Percentiles rank a stretch among this genome's conserved stretches.
phyloP scores from a whole-genome alignment of 1,139 yeast genomes.

The Geotrichum candidum region DNA sequence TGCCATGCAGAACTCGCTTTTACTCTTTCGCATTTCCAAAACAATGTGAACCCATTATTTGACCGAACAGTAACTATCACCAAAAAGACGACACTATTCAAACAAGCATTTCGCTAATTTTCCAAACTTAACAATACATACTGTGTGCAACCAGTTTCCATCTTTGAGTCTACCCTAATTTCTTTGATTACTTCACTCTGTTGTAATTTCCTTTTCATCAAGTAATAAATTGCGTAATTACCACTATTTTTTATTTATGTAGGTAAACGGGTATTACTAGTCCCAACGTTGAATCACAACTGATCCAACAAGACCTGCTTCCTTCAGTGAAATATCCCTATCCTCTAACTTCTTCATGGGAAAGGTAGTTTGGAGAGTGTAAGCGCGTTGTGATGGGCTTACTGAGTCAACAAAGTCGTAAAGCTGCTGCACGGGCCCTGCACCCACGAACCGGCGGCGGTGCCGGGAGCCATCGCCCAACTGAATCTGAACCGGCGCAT shows the following conservation, averaged over 20 bases:
- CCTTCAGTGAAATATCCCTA: conserved; percentile 51
- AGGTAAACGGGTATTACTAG: not conserved
- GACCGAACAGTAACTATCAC: too few species aligned
- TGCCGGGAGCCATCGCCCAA: conserved; percentile 74
- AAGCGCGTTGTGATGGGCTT: conserved; percentile 45
- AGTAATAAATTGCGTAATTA: not conserved
- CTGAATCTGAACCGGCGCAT: conserved; percentile 73
- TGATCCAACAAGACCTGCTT: conserved; percentile 73
- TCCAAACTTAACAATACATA: too few species aligned
- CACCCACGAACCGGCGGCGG: conserved; percentile 57
- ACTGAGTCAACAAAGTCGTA: conserved; percentile 59
- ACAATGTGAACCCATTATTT: too few species aligned
- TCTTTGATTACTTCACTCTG: too few species aligned
- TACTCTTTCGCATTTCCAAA: too few species aligned
- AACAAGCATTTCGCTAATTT: too few species aligned
- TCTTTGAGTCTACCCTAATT: too few species aligned
- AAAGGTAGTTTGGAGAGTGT: conserved; percentile 71
- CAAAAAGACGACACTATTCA: too few species aligned
- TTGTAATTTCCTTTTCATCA: too few species aligned
- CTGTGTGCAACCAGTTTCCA: too few species aligned
- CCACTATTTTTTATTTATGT: not conserved
- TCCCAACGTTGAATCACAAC: conserved; percentile 74
- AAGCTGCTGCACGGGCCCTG: conserved; percentile 60
- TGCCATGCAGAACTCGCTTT: too few species aligned
- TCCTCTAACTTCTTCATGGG: conserved; percentile 74